Base-by-base conservation (phyloP, 352 stramenopile genomes). In the Globisporangium splendens region DNA sequence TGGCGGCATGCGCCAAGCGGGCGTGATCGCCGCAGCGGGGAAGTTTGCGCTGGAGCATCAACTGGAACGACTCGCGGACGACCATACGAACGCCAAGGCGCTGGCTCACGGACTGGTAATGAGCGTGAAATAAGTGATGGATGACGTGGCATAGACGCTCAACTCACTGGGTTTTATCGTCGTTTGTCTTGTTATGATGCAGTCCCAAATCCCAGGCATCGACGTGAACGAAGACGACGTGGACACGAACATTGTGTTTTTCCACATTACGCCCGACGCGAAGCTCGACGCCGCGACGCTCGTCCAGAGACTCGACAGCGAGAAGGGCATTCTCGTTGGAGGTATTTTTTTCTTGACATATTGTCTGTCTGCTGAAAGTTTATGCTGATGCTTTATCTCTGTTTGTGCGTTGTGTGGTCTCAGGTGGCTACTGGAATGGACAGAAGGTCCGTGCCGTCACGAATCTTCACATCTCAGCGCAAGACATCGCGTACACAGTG, bases 1-100 rank as follows among this genome's bases (percentile, higher is more conserved):
- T 13, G 97, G 97, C 41, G 96, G 96, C 7, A 99, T 99, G 97
- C 88, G 97, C 20, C 97, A 99, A 69, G 81, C 78, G 1, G 96
- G 96, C 38, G 68, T 99, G 22, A 83, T 99, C 51, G 96, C 96
- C 10, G 82, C 93, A 0, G 96, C 96, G 44, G 96, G 91, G 12
- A 73, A 98, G 48, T 93, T 93, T 63, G 93, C 93, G 11, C 68
- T 99, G 14, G 77, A 92, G 48, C 85, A 91, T 77, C 97, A 90
- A 51, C 88, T 91, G 46, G 77, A 91, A 17, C 83, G 82, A 15
- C 80, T 97, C 8, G 79, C 63, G 0, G 77, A 91, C 21, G 89
- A 97, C 66, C 89, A 97, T 66, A 63, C 57, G 24, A 92, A 93
- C 38, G 88, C 89, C 28, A 78, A 88, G 53, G 58, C 68, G 4